Evolutionary conservation across 2,329 filamentous ascomycete genomes (phyloP).

Genomic region (Cadophora sp.): DNA sequence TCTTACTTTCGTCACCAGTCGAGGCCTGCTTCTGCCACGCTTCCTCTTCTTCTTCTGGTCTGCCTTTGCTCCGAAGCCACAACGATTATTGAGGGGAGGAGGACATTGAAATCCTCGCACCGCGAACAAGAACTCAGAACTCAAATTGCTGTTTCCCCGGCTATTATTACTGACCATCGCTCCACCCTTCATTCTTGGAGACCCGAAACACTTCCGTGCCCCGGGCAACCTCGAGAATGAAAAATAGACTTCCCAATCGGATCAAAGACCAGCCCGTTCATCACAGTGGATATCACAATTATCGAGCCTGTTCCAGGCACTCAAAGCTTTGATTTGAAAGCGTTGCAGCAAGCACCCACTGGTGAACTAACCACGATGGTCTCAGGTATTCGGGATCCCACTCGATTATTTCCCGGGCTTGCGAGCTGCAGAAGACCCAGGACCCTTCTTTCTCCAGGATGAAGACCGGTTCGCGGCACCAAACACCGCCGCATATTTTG

Average conservation of each 20-base stretch:
- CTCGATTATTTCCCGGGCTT: conserved; percentile 6
- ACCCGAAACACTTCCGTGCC: conserved; percentile 10
- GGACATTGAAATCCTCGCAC: not conserved
- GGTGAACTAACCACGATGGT: not conserved
- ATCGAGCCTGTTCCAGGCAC: not conserved
- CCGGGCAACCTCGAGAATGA: conserved; percentile 1
- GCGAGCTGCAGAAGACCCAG: not conserved
- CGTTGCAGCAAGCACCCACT: not conserved
- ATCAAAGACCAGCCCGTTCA: not conserved
- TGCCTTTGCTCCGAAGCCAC: conserved; percentile 10
- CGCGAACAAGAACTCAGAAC: conserved; percentile 3
- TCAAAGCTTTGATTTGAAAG: not conserved
- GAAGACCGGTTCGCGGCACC: conserved; percentile 4
- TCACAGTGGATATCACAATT: not conserved
- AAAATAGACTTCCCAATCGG: conserved; percentile 15
- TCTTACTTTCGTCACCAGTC: conserved; percentile 6
- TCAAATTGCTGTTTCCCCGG: not conserved
- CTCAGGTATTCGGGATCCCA: not conserved
- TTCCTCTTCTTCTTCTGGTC: not conserved
- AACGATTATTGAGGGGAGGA: not conserved
- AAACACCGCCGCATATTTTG: conserved; percentile 9
- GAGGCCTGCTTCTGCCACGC: not conserved
- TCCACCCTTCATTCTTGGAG: not conserved
- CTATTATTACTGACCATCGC: conserved; percentile 9
- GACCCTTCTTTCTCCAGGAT: not conserved